Conservation (phyloP, 2,329 filamentous ascomycete genomes). For the Eutypa lata region DNA sequence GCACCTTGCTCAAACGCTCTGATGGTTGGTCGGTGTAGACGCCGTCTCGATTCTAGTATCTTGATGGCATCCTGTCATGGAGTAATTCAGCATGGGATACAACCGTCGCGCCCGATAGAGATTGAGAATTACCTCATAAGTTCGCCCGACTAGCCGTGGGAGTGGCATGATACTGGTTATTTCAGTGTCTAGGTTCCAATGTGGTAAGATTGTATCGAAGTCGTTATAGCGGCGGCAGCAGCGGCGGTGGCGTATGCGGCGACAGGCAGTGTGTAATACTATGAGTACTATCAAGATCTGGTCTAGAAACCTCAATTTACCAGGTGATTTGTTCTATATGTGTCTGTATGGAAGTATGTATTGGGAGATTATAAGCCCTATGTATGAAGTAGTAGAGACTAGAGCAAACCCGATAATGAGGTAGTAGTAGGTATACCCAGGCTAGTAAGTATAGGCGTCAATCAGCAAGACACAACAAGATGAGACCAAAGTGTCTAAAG, state of each 20-base stretch:
- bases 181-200: background rate
- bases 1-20: background rate
- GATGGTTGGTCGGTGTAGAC: background rate
- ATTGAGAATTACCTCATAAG: background rate
- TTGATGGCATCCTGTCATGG: background rate
- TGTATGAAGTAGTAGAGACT: no score
- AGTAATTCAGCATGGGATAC: background rate
- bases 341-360: no score
- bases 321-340: no score
- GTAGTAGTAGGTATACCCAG: background rate
- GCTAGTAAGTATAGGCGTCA: background rate
- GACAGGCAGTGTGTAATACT: no score
- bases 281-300: no score
- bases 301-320: no score
- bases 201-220: no score
- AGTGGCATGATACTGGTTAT: background rate
- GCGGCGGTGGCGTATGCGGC: no score
- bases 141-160: background rate
- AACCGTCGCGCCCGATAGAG: background rate
- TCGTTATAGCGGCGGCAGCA: no score
- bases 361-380: no score
- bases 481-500: background rate
- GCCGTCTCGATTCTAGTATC: background rate
- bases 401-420: no score
- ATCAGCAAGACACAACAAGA: background rate